Evolutionary conservation across 1,139 yeast genomes (phyloP).

Genomic region (Nadsonia starkeyi-henricii): DNA sequence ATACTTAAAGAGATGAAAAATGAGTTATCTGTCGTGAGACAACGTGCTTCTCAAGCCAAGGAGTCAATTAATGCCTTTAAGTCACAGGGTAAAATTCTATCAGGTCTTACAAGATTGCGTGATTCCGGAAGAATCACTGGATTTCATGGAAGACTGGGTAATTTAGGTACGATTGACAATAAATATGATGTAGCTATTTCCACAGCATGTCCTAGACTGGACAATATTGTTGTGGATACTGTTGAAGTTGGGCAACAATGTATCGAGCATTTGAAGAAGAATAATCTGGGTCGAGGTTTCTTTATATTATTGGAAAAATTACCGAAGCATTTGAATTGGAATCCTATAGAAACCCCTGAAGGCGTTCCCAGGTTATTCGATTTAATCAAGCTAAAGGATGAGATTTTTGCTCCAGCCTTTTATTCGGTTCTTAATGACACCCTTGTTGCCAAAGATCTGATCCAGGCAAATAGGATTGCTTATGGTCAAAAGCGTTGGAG

Average conservation of each 20-base stretch:
- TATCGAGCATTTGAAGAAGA: slow-evolving; percentile 72
- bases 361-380: slow-evolving; percentile 75
- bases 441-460: slow-evolving; percentile 64
- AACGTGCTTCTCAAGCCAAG: slow-evolving; percentile 51
- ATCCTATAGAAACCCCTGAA: slow-evolving; percentile 59
- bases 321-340: slow-evolving; percentile 33
- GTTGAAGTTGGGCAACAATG: slow-evolving; percentile 91
- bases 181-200: slow-evolving; percentile 86
- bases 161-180: slow-evolving; percentile 76
- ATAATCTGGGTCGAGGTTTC: slow-evolving; percentile 78
- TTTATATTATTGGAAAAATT: slow-evolving; percentile 72
- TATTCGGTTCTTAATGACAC: slow-evolving; percentile 80
- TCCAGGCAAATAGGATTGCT: slow-evolving; percentile 78
- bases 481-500: slow-evolving; percentile 70
- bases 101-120: slow-evolving; percentile 54
- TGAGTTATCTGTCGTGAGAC: slow-evolving; percentile 42
- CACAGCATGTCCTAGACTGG: slow-evolving; percentile 85
- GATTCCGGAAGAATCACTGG: slow-evolving; percentile 78
- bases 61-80: slow-evolving; percentile 42
- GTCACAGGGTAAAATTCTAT: slow-evolving; percentile 60
- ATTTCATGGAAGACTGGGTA: slow-evolving; percentile 82
- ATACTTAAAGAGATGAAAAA: slow-evolving; percentile 40
- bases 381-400: slow-evolving; percentile 51
- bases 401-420: slow-evolving; percentile 73
- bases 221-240: slow-evolving; percentile 86